Base-by-base conservation (phyloP, 352 stramenopile genomes). In the Globisporangium carolinianum region DNA sequence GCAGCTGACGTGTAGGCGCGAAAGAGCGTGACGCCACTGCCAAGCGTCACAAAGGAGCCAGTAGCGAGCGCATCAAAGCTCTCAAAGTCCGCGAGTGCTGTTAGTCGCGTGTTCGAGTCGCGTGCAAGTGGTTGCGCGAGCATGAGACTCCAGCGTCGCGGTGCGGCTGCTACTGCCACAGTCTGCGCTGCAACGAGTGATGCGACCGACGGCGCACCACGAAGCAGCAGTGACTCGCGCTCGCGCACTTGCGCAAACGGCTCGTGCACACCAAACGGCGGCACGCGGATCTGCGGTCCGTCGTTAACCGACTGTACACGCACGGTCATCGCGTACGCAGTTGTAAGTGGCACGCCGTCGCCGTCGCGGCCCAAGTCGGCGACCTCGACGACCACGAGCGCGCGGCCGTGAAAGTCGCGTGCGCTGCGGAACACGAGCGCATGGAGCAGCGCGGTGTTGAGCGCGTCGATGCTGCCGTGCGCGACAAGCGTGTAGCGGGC, bases 161-260 rank as follows among this genome's bases (percentile, higher is more conserved):
- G 45, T 17, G 15, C 11, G 3, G 42, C n/a, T 17, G 15, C 14
- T n/a, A 32, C 14, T 46, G 42, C 32, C 39, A 41, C 24, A 4
- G 12, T 63, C 57, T 43, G 39, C 39, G 39, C 39, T 43, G 39
- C 39, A 43, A 43, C 7, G 7, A 43, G 39, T 8, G 7, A 8
- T 5, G 53, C 51, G 43, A 71, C 17, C 0, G 51, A 53, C 11
- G 67, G 69, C 5, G 74, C 73, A 8, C 78, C 78, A 18, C 61
- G 61, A 18, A 88, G 60, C 2, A 88, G 48, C 42, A 83, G 53
- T 0, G 68, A 71, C 8, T 41, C 59, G 51, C 57, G 59, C 47
- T 86, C 75, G 10, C 75, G 66, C 5, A 86, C 65, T n/a, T 67
- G 54, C 43, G 85, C 60, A 37, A 68, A 48, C 32, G 72, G 62